phyloP scores from a whole-genome alignment of 2,329 filamentous ascomycete genomes.

The Clarireedia hainanense region DNA sequence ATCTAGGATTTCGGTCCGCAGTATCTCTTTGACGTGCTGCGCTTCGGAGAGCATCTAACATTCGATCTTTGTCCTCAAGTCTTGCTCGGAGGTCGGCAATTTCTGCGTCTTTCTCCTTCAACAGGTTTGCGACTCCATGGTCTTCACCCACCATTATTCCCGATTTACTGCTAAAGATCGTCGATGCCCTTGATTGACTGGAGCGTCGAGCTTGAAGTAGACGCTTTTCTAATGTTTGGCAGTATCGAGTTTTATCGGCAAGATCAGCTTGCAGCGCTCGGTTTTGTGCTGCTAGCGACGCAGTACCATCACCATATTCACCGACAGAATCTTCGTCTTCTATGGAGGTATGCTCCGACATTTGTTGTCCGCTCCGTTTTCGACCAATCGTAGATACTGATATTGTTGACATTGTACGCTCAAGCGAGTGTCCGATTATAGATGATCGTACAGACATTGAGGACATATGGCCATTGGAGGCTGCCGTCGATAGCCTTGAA shows the following conservation, averaged over 20 bases:
- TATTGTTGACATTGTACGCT: constrained; percentile 59
- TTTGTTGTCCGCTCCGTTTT: constrained; percentile 16
- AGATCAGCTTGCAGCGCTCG: constrained; percentile 90
- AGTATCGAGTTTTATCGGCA: constrained; percentile 95
- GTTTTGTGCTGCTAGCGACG: constrained; percentile 77
- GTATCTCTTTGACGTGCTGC: constrained; percentile 80
- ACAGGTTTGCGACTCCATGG: constrained; percentile 60
- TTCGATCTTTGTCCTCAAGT: constrained; percentile 90
- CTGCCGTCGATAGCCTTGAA: constrained; percentile 49
- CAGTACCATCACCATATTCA: constrained; percentile 80
- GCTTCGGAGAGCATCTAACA: constrained; percentile 79
- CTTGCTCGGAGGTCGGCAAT: constrained; percentile 84
- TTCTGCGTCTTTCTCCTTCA: constrained; percentile 87
- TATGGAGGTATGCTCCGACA: constrained; percentile 23
- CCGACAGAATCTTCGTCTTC: constrained; percentile 65
- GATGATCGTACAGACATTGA: constrained; percentile 59
- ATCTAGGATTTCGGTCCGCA: constrained; percentile 47
- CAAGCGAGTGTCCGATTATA: constrained; percentile 54
- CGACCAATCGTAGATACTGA: constrained; percentile 37
- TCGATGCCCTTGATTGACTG: constrained; percentile 80
- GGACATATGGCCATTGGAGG: constrained; percentile 36
- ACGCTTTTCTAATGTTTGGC: constrained; percentile 85
- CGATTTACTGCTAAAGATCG: constrained; percentile 56
- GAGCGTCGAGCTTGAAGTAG: constrained; percentile 83
- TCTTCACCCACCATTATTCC: constrained; percentile 69